Conservation (phyloP, 2,329 filamentous ascomycete genomes). For the Fusarium praegraminearum region DNA sequence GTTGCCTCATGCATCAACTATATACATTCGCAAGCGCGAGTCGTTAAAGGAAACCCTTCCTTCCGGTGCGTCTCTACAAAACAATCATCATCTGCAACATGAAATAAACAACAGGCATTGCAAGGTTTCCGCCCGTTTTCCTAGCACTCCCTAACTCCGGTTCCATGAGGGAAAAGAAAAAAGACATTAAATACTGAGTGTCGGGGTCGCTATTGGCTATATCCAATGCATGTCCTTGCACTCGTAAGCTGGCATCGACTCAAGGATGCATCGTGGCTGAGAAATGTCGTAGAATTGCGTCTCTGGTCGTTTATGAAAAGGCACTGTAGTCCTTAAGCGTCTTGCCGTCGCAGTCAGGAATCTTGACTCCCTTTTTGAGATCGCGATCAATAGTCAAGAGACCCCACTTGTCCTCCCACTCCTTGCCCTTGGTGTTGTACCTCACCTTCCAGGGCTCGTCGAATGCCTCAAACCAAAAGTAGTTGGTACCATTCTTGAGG, state of each 20-base stretch:
- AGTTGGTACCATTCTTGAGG: slow-evolving; percentile 85
- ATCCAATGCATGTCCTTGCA: slow-evolving; percentile 29
- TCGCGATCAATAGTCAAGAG: slow-evolving; percentile 87
- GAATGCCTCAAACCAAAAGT: slow-evolving; percentile 98
- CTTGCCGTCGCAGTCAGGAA: slow-evolving; percentile 87
- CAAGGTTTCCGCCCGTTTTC: slow-evolving; percentile 35
- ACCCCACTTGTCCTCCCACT: slow-evolving; percentile 97
- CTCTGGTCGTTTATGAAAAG: slow-evolving; percentile 22
- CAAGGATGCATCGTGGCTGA: slow-evolving; percentile 11
- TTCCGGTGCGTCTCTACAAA: slow-evolving; percentile 19
- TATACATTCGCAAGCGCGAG: slow-evolving; percentile 26
- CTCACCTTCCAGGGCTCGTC: slow-evolving; percentile 94
- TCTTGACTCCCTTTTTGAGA: slow-evolving; percentile 84
- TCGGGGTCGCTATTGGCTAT: slow-evolving; percentile 12
- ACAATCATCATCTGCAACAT: slow-evolving; percentile 19
- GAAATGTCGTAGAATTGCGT: slow-evolving; percentile 3
- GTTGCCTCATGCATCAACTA: slow-evolving; percentile 32
- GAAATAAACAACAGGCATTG: slow-evolving; percentile 21
- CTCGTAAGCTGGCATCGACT: slow-evolving; percentile 14
- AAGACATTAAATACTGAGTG: slow-evolving; percentile 29
- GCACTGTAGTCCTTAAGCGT: slow-evolving; percentile 58
- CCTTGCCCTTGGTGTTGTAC: slow-evolving; percentile 75
- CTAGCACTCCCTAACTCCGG: slow-evolving; percentile 30
- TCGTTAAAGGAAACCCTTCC: slow-evolving; percentile 17
- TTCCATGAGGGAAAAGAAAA: slow-evolving; percentile 14